Percentiles rank a stretch among this genome's conserved stretches.
Evolutionary conservation across 176 grass and related monocot species (phyloP).

Genomic region (Canna indica): DNA sequence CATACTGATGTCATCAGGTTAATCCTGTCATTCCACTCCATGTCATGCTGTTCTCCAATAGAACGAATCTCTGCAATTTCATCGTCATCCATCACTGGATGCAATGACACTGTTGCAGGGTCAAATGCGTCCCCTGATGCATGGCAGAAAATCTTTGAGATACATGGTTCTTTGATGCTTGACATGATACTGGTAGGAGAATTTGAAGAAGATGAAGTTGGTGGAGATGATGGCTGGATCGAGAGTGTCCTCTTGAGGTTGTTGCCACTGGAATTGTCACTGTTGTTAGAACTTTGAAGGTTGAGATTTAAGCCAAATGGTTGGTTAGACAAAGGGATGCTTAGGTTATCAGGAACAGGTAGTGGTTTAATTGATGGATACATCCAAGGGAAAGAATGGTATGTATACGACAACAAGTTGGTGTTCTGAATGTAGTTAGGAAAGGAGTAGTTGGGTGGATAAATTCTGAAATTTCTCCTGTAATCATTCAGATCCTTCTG

Average conservation of each 20-base stretch:
- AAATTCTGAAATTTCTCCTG: background rate
- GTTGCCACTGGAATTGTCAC: conserved; percentile 3
- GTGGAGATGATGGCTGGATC: conserved; percentile 33
- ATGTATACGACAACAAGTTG: conserved; percentile 19
- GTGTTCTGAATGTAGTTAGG: conserved; percentile 25
- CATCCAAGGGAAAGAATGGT: conserved; percentile 28
- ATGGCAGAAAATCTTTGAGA: conserved; percentile 10
- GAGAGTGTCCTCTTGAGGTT: conserved; percentile 9
- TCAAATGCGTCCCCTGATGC: conserved; percentile 12
- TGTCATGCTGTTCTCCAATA: conserved; percentile 66
- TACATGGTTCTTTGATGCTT: background rate
- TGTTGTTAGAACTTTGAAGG: conserved; percentile 55
- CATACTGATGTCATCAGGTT: conserved; percentile 70
- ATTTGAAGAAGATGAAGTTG: conserved; percentile 33
- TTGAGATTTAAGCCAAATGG: conserved; percentile 76
- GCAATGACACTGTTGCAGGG: conserved; percentile 20
- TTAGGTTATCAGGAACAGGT: conserved; percentile 26
- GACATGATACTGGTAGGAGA: conserved; percentile 25
- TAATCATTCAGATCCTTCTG: conserved; percentile 17
- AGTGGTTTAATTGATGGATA: conserved; percentile 28
- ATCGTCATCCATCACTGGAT: conserved; percentile 61
- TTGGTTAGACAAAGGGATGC: conserved; percentile 41
- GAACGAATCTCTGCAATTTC: conserved; percentile 74
- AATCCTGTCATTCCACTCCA: conserved; percentile 83
- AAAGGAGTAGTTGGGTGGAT: conserved; percentile 16